Conservation (phyloP, 2,329 filamentous ascomycete genomes). For the Talaromyces pinophilus region DNA sequence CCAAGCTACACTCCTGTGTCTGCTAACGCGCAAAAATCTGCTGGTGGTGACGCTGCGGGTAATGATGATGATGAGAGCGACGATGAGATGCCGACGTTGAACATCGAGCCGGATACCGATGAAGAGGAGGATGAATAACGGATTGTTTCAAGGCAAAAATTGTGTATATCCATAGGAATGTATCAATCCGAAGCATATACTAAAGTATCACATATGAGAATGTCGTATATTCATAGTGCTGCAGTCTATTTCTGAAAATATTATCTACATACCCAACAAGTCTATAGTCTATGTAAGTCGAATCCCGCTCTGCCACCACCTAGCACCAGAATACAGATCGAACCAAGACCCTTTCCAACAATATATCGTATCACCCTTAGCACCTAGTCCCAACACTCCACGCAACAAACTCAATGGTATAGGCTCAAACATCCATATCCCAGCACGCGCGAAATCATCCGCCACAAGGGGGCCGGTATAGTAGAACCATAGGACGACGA, state of each 20-base stretch:
- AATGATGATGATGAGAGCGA: slow-evolving; percentile 47
- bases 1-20: background rate
- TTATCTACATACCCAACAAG: background rate
- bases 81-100: slow-evolving; percentile 52
- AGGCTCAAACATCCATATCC: slow-evolving; percentile 79
- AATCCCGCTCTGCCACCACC: slow-evolving; percentile 65
- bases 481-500: slow-evolving; percentile 67
- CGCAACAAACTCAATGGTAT: slow-evolving; percentile 74
- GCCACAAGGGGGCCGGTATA: slow-evolving; percentile 65
- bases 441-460: slow-evolving; percentile 73
- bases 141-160: slow-evolving; percentile 32
- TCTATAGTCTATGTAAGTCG: slow-evolving; percentile 31
- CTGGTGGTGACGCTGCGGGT: background rate
- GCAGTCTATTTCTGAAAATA: background rate
- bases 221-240: background rate
- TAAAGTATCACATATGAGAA: background rate
- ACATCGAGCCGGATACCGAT: slow-evolving; percentile 50
- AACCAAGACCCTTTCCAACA: slow-evolving; percentile 62
- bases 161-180: background rate
- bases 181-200: background rate
- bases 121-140: slow-evolving; percentile 43
- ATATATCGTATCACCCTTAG: slow-evolving; percentile 61
- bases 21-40: background rate
- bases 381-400: slow-evolving; percentile 64
- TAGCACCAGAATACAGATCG: slow-evolving; percentile 60